Percentiles rank a stretch among this genome's conserved stretches.
phyloP scores from a whole-genome alignment of 2,329 filamentous ascomycete species.

The Fusarium veterinarium region DNA sequence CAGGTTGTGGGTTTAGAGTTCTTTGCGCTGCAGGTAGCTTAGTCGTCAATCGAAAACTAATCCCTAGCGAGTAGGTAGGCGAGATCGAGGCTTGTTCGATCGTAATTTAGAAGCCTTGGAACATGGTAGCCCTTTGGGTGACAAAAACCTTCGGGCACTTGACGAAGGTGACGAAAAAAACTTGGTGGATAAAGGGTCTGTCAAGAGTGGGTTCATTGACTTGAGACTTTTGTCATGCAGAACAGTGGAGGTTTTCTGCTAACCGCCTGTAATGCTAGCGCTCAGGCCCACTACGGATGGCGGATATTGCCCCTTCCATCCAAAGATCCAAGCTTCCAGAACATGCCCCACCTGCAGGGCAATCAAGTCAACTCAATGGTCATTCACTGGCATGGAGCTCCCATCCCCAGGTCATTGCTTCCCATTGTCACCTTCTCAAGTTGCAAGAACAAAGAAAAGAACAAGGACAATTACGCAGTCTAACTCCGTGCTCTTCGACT shows the following conservation, averaged over 20 bases:
- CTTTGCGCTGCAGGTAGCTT: not conserved
- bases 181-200: accelerated
- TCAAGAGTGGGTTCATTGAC: accelerated
- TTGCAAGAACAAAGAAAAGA: conserved; percentile 12
- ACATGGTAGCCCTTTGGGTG: not conserved
- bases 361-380: not conserved
- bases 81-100: conserved; percentile 4
- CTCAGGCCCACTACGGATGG: not conserved
- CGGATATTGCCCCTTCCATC: conserved; percentile 3
- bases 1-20: not conserved
- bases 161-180: not conserved
- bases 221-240: not conserved
- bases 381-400: conserved; percentile 1
- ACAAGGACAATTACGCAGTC: not conserved
- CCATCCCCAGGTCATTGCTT: not conserved
- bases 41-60: conserved; percentile 6
- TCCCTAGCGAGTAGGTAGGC: not conserved
- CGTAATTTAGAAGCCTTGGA: not conserved
- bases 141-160: not conserved
- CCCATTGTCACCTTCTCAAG: conserved; percentile 5
- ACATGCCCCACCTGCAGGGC: conserved; percentile 1
- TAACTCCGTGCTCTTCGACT: not conserved
- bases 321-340: conserved; percentile 3
- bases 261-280: not conserved
- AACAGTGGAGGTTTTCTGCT: not conserved